A percentile compares a stretch with the other conserved stretches of the same genome.
Evolutionary conservation across 805 yeast genomes (phyloP).

Genomic region (Metschnikowia gelsemii): DNA sequence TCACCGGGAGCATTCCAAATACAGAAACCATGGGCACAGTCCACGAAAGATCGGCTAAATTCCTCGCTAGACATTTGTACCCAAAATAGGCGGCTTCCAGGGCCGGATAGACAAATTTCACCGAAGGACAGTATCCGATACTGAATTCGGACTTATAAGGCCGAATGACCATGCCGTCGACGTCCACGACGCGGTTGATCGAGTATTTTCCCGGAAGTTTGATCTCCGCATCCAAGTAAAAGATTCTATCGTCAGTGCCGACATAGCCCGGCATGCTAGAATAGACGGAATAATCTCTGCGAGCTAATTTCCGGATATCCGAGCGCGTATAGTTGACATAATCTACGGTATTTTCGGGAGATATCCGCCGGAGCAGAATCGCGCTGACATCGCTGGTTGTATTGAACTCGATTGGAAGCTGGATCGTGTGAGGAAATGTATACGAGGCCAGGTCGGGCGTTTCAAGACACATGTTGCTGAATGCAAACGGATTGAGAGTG

Average conservation of each 20-base stretch:
- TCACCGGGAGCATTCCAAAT: conserved; percentile 73
- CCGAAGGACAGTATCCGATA: conserved; percentile 78
- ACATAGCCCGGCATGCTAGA: conserved; percentile 24
- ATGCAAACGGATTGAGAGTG: conserved; percentile 69
- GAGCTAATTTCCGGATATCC: conserved; percentile 47
- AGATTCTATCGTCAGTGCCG: conserved; percentile 41
- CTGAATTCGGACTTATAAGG: conserved; percentile 59
- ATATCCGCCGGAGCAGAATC: conserved; percentile 62
- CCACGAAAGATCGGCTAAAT: conserved; percentile 43
- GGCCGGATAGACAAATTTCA: conserved; percentile 46
- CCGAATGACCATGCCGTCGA: conserved; percentile 58
- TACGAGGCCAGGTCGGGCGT: conserved; percentile 23
- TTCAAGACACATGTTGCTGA: conserved; percentile 59
- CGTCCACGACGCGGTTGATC: conserved; percentile 64
- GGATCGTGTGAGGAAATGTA: conserved; percentile 24
- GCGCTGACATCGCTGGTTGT: conserved; percentile 70
- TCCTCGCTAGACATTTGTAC: conserved; percentile 54
- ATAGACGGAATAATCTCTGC: conserved; percentile 34
- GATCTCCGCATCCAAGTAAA: conserved; percentile 65
- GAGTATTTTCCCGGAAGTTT: conserved; percentile 74
- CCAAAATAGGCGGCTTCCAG: conserved; percentile 21
- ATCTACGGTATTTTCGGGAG: conserved; percentile 50
- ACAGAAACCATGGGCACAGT: conserved; percentile 50
- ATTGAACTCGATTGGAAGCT: conserved; percentile 75
- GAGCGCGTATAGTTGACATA: conserved; percentile 54